These are phyloP conservation scores for Aspergillus thermomutatus DNA, from an alignment of 2,329 filamentous ascomycete species.

Conservation along the genomic window DNA sequence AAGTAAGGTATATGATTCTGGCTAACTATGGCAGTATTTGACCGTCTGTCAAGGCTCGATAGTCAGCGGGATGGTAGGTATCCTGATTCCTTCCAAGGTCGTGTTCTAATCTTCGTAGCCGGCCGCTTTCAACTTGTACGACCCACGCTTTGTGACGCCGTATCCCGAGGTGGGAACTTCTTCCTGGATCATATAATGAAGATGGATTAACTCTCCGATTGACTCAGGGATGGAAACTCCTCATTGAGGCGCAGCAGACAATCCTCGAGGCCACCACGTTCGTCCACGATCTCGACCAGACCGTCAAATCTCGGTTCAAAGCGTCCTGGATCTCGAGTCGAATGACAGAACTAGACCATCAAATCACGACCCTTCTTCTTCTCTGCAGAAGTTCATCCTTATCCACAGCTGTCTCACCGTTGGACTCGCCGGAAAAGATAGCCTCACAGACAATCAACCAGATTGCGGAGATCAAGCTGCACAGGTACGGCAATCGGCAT, in stretches of 20 bases:
- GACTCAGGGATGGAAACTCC: slow-evolving; percentile 19
- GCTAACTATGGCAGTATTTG: slow-evolving; percentile 39
- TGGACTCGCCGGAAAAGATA: slow-evolving; percentile 15
- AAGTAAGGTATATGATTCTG: not conserved
- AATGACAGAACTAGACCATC: slow-evolving; percentile 19
- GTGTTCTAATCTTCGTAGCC: slow-evolving; percentile 9
- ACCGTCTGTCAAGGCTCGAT: slow-evolving; percentile 51
- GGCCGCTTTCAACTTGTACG: slow-evolving; percentile 15
- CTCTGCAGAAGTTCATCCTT: slow-evolving; percentile 4
- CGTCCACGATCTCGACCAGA: slow-evolving; percentile 18
- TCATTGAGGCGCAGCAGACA: slow-evolving; percentile 23
- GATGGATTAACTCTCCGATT: not conserved
- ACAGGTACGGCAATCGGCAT: slow-evolving; percentile 8
- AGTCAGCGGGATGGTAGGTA: slow-evolving; percentile 48
- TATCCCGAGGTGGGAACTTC: slow-evolving; percentile 14
- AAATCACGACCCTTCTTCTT: slow-evolving; percentile 13
- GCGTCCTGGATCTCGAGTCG: slow-evolving; percentile 14
- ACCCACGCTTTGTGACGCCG: slow-evolving; percentile 22
- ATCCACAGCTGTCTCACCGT: slow-evolving; percentile 2
- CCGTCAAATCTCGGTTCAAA: slow-evolving; percentile 7
- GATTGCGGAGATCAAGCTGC: slow-evolving; percentile 27
- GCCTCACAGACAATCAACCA: slow-evolving; percentile 18
- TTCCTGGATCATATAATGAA: not conserved
- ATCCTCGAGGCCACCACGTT: slow-evolving; percentile 22
- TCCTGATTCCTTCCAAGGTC: not conserved